Evolutionary conservation across 257 asterid species (phyloP).

Genomic region (Solanum pennellii): DNA sequence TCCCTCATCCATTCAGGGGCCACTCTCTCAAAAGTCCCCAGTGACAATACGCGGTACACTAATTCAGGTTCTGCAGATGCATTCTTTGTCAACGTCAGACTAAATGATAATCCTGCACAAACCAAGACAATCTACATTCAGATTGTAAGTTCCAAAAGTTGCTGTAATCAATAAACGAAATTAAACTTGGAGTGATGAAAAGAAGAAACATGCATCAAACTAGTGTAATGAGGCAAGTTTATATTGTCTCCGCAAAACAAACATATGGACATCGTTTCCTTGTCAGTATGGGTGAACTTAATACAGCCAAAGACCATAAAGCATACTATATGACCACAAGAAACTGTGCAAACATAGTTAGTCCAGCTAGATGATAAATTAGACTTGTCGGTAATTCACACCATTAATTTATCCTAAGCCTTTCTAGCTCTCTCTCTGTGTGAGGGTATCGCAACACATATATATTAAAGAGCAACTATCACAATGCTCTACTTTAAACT

Average conservation of each 20-base stretch:
- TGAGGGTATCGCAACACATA: not conserved
- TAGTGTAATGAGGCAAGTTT: not conserved
- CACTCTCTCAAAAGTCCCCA: slow-evolving; percentile 72
- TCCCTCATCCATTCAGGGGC: slow-evolving; percentile 92
- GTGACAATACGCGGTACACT: slow-evolving; percentile 42
- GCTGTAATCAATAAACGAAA: not conserved
- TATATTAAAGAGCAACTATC: not conserved
- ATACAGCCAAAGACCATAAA: not conserved
- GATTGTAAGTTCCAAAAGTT: not conserved
- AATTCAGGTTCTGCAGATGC: slow-evolving; percentile 43
- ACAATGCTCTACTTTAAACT: not conserved
- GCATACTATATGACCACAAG: not conserved
- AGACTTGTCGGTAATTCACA: not conserved
- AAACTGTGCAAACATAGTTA: not conserved
- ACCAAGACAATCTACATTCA: not conserved
- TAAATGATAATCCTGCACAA: slow-evolving; percentile 70
- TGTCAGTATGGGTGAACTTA: not conserved
- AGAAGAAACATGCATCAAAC: not conserved
- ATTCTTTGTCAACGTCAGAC: slow-evolving; percentile 52
- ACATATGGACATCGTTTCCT: not conserved
- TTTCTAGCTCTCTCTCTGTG: not conserved
- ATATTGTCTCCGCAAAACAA: not conserved
- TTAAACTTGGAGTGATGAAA: not conserved
- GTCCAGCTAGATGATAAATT: not conserved
- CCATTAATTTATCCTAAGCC: not conserved